phyloP scores from a whole-genome alignment of 495 filamentous ascomycete genomes.

The Penicillium angulare region DNA sequence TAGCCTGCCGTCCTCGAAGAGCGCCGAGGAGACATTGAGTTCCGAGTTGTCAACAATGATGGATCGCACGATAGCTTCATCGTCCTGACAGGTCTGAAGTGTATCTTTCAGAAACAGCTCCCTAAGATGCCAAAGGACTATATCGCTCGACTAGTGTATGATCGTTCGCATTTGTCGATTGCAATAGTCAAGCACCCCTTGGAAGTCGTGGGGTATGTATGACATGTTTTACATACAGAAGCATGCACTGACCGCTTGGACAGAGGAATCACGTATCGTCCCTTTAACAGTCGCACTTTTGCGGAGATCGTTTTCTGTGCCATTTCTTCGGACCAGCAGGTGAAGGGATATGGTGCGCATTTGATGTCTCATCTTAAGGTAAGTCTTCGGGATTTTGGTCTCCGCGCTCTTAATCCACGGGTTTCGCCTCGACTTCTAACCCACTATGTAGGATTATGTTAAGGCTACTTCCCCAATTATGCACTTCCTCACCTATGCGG shows the following conservation, averaged over 20 bases:
- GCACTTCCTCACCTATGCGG: conserved; percentile 98
- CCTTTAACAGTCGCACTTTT: conserved; percentile 89
- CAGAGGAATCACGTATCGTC: conserved; percentile 93
- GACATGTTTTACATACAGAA: neutral
- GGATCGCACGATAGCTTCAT: conserved; percentile 83
- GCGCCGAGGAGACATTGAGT: conserved; percentile 92
- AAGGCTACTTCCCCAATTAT: conserved; percentile 95
- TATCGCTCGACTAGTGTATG: conserved; percentile 94
- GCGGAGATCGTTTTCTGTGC: conserved; percentile 99
- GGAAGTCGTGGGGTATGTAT: conserved; percentile 76
- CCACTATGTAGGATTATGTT: conserved; percentile 70
- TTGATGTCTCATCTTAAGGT: conserved; percentile 95
- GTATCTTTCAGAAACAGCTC: conserved; percentile 97
- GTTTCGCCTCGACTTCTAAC: neutral
- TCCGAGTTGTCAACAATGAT: conserved; percentile 97
- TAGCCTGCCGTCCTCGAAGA: conserved; percentile 91
- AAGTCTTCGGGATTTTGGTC: neutral
- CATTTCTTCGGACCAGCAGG: conserved; percentile 96
- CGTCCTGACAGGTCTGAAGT: conserved; percentile 93
- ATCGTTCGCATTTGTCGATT: conserved; percentile 92
- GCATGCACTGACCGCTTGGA: conserved; percentile 16
- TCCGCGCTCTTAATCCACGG: neutral
- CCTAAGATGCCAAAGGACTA: conserved; percentile 99
- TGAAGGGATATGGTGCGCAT: conserved; percentile 97
- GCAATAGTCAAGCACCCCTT: conserved; percentile 96